A percentile compares a stretch with the other conserved stretches of the same genome.
Conservation (phyloP, 2,329 filamentous ascomycete species). For the Myriosclerotinia scirpicola region DNA sequence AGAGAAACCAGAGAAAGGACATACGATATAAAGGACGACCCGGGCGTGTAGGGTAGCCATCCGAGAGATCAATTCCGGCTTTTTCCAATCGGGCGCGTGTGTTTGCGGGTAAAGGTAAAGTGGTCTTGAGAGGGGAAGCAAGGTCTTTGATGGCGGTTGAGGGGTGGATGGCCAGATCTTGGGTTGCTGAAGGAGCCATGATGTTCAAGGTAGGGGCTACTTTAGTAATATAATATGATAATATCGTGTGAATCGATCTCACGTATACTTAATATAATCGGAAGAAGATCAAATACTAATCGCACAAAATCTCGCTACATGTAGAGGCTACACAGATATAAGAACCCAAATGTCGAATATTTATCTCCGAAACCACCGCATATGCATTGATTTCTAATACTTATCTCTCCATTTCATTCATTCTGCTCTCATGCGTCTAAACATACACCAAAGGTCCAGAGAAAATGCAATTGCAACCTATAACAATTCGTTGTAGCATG, state of each 20-base stretch:
- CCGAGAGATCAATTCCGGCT: conserved; percentile 66
- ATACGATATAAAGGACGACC: conserved; percentile 59
- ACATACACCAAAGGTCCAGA: too few relatives aligned
- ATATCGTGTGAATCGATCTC: background rate
- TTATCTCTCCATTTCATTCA: too few relatives aligned
- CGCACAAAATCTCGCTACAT: too few relatives aligned
- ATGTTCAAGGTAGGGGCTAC: background rate
- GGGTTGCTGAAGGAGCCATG: conserved; percentile 42
- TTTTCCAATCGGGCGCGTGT: conserved; percentile 62
- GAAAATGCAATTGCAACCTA: background rate
- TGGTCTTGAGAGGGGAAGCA: conserved; percentile 62
- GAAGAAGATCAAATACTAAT: too few relatives aligned
- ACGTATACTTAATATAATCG: background rate
- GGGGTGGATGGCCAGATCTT: conserved; percentile 55
- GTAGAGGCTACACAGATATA: too few relatives aligned
- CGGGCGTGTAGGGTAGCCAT: conserved; percentile 71
- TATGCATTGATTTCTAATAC: too few relatives aligned
- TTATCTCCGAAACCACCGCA: too few relatives aligned
- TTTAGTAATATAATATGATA: background rate
- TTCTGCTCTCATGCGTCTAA: too few relatives aligned
- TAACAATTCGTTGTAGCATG: background rate
- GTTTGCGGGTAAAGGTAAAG: conserved; percentile 58
- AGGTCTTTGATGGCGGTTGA: conserved; percentile 58
- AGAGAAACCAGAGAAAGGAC: background rate
- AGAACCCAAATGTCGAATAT: too few relatives aligned